phyloP scores from a whole-genome alignment of 2,329 filamentous ascomycete genomes.

The Neofusicoccum ribis region DNA sequence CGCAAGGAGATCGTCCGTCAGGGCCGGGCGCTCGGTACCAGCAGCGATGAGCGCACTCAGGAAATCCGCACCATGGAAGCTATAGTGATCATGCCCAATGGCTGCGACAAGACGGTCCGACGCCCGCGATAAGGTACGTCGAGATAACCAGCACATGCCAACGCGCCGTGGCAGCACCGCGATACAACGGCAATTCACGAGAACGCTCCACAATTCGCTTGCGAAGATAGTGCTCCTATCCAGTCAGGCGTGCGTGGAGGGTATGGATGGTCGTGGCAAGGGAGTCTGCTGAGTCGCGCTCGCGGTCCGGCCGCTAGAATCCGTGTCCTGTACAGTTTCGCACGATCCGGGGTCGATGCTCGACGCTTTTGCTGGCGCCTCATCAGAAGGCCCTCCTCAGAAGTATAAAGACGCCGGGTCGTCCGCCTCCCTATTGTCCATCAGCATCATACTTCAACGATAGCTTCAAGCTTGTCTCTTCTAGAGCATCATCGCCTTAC shows the following conservation, averaged over 20 bases:
- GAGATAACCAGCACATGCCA: constrained; percentile 19
- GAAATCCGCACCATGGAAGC: constrained; percentile 20
- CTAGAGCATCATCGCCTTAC: background rate
- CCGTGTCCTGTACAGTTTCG: constrained; percentile 3
- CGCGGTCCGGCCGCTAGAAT: constrained; percentile 1
- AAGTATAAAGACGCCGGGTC: constrained; percentile 11
- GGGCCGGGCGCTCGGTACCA: constrained; percentile 9
- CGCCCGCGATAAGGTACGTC: constrained; percentile 18
- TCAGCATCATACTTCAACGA: constrained; percentile 7
- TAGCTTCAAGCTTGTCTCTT: background rate
- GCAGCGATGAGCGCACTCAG: background rate
- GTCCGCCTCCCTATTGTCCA: background rate
- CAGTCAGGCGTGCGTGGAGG: background rate
- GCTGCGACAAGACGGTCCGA: constrained; percentile 17
- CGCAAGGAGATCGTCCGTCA: constrained; percentile 13
- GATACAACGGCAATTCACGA: constrained; percentile 9
- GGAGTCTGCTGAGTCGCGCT: constrained; percentile 12
- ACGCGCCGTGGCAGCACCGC: constrained; percentile 9
- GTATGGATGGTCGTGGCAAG: constrained; percentile 8
- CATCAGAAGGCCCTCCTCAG: constrained; percentile 1
- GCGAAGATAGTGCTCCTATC: constrained; percentile 15
- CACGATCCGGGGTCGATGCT: constrained; percentile 15
- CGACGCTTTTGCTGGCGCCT: constrained; percentile 2
- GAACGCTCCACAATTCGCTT: constrained; percentile 15
- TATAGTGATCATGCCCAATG: constrained; percentile 16